A percentile compares a stretch with the other conserved stretches of the same genome.
Evolutionary conservation across 2,329 filamentous ascomycete genomes (phyloP).

Genomic region (Pezicula carpinea): DNA sequence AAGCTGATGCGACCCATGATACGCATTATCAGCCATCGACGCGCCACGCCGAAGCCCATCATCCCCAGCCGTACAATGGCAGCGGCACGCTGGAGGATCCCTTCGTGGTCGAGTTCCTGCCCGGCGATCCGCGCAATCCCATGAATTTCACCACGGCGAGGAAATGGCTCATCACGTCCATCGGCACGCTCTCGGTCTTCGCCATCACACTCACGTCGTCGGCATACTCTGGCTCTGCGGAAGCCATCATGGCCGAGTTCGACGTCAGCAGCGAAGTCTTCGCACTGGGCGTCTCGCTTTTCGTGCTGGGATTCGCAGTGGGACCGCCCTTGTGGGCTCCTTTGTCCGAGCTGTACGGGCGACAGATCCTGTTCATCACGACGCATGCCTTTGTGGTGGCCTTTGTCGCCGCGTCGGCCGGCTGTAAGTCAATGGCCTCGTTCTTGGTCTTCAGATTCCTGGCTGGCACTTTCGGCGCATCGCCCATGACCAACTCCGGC

Average conservation of each 20-base stretch:
- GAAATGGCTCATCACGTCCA: conserved; percentile 36
- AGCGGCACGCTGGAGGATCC: conserved; percentile 37
- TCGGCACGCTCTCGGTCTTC: conserved; percentile 34
- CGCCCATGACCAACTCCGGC: conserved; percentile 51
- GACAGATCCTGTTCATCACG: conserved; percentile 53
- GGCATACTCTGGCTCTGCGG: conserved; percentile 8
- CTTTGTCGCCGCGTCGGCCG: conserved; percentile 58
- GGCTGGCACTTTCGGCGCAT: conserved; percentile 56
- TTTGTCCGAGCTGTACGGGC: conserved; percentile 49
- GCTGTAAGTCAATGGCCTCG: conserved; percentile 50
- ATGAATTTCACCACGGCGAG: conserved; percentile 28
- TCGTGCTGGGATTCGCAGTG: conserved; percentile 40
- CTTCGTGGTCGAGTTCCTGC: conserved; percentile 37
- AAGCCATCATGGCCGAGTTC: conserved; percentile 31
- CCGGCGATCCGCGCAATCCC: conserved; percentile 37
- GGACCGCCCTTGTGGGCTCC: conserved; percentile 40
- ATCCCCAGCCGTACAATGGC: conserved; percentile 25
- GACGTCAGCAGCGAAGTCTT: conserved; percentile 31
- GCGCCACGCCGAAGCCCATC: background rate
- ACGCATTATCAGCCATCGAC: background rate
- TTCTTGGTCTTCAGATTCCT: conserved; percentile 66
- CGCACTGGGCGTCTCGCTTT: conserved; percentile 39
- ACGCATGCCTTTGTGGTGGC: conserved; percentile 54
- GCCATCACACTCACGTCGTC: conserved; percentile 13
- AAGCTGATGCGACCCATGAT: background rate